phyloP scores from a whole-genome alignment of 116 monocot genomes.

The Dioscorea cayenensis region DNA sequence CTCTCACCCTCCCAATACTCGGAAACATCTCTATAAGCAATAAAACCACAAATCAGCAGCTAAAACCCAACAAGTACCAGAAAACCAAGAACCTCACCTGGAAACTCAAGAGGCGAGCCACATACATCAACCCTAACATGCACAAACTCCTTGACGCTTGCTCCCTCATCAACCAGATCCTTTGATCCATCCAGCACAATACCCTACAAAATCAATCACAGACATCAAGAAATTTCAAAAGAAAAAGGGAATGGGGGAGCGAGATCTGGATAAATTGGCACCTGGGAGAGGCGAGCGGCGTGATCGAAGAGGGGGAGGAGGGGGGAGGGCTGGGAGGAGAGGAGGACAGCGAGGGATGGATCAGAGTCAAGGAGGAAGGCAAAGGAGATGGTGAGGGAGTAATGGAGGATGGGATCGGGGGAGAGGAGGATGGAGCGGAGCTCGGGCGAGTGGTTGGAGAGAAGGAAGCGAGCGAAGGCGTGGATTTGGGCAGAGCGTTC shows the following conservation, averaged over 20 bases:
- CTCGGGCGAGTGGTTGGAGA: constrained; percentile 46
- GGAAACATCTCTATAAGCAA: constrained; percentile 69
- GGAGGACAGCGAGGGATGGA: constrained; percentile 46
- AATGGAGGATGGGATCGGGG: constrained; percentile 62
- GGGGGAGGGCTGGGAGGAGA: constrained; percentile 47
- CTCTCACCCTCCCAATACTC: constrained; percentile 76
- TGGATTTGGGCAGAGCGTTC: constrained; percentile 13
- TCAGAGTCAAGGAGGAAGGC: constrained; percentile 68
- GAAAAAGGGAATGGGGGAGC: background rate
- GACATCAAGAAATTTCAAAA: background rate
- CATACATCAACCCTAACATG: constrained; percentile 73
- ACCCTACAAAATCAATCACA: constrained; percentile 22
- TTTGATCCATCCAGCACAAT: constrained; percentile 30
- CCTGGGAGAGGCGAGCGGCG: constrained; percentile 56
- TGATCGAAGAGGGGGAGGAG: constrained; percentile 55
- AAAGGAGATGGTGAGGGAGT: constrained; percentile 73
- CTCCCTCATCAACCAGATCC: constrained; percentile 17
- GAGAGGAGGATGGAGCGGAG: constrained; percentile 68
- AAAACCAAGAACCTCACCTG: constrained; percentile 38
- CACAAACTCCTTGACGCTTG: constrained; percentile 51
- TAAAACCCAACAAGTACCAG: background rate
- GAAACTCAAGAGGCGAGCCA: constrained; percentile 84
- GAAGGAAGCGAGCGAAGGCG: constrained; percentile 51
- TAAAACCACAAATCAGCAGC: background rate
- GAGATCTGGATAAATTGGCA: background rate